phyloP scores from a whole-genome alignment of 176 grass and related monocot genomes.

The Sorghum bicolor region DNA sequence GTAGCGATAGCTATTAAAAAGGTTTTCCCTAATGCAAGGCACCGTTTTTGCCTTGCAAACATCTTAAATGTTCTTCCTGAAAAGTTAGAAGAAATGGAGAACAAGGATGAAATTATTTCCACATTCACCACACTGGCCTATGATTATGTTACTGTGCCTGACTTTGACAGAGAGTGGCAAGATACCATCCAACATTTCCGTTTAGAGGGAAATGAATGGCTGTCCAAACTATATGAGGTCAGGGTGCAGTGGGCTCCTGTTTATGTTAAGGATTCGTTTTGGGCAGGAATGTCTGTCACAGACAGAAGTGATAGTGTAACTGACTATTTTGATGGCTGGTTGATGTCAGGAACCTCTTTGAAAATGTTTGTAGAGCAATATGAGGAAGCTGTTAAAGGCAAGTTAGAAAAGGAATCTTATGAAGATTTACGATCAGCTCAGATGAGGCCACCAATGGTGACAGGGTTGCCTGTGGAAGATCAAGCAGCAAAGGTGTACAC shows the following conservation, averaged over 20 bases:
- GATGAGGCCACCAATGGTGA: constrained; percentile 53
- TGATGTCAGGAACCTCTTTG: constrained; percentile 59
- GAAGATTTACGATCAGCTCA: constrained; percentile 81
- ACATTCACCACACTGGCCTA: constrained; percentile 52
- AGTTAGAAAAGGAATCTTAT: constrained; percentile 64
- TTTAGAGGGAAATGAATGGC: constrained; percentile 66
- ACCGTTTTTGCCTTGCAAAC: constrained; percentile 72
- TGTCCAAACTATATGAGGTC: constrained; percentile 60
- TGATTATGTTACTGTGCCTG: constrained; percentile 58
- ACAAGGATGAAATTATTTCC: constrained; percentile 52
- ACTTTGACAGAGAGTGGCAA: constrained; percentile 82
- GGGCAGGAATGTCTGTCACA: constrained; percentile 70
- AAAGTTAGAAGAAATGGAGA: constrained; percentile 33
- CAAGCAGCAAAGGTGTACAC: constrained; percentile 76
- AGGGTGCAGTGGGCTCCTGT: constrained; percentile 66
- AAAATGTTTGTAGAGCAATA: constrained; percentile 77
- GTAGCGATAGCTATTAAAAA: constrained; percentile 64
- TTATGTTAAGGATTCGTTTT: constrained; percentile 76
- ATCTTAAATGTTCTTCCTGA: constrained; percentile 65
- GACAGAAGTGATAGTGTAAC: constrained; percentile 50
- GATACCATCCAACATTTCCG: constrained; percentile 59
- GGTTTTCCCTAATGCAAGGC: constrained; percentile 55
- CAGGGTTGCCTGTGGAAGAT: constrained; percentile 56
- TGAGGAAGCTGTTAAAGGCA: constrained; percentile 50
- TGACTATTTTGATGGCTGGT: constrained; percentile 66